Base-by-base conservation (phyloP, 2,329 filamentous ascomycete genomes). In the Aspergillus sergii region DNA sequence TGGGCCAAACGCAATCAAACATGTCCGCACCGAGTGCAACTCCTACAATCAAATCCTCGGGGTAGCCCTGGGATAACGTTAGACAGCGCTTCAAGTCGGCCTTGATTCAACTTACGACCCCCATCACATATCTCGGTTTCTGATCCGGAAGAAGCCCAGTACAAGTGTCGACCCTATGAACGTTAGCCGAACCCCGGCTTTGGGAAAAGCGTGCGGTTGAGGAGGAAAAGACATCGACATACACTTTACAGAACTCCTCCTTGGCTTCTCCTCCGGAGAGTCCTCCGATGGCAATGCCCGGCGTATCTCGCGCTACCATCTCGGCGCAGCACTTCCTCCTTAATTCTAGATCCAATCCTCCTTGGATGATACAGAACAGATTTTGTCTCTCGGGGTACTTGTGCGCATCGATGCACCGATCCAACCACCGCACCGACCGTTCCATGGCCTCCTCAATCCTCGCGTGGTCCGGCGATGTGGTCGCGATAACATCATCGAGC, bases 1-100 rank as follows among this genome's bases (percentile, higher is more conserved):
- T 98, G 1, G 95, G 96, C 95, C 95, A 99, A 8, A 99, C 95
- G 75, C 96, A 99, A 80, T 99, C 95, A 76, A 99, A 99, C 95
- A 99, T 99, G 79, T 99, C 95, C 56, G 95, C 95, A 4, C 95
- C 95, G 0, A 99, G 85, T 1, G 95, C 95, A 4, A 97, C 89
- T 59, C 93, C 96, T 45, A 99, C 94, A 2, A 99, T 87, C 61
- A 99, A 83, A 74, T 99, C 95, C 80, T 98, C 95, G 1, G 95
- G 95, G 77, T 97, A 99, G 14, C 95, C 93, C 85, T 87, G n/a
- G n/a, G 6, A 59, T 30, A 56, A 14, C 59, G 16, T 34, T 48
- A 9, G 59, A 69, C 56, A 74, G 76, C n/a, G 7, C 71, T 65
- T 9, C 57, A 26, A 39, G 12, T 14, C 19, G 6, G 23, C 10